These are phyloP conservation scores for Dacryopinax primogenitus DNA, from an alignment of 768 basidiomycete genomes.

Conservation along the genomic window DNA sequence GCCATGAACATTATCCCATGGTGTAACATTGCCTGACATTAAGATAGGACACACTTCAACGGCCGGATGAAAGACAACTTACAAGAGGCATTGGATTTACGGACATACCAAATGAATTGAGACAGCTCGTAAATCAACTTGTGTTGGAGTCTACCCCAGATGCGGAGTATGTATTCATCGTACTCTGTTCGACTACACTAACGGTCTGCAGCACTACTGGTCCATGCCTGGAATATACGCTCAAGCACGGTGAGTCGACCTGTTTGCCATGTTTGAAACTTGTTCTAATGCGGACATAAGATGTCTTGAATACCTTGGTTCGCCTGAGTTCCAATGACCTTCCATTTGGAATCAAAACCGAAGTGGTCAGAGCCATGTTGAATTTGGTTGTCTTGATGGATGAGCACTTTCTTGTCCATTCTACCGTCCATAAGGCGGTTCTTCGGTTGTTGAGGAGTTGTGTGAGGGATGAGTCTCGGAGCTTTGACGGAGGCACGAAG, in stretches of 20 bases:
- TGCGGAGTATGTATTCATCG: slow-evolving; percentile 55
- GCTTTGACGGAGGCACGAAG: slow-evolving; percentile 57
- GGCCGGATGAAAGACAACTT: slow-evolving; percentile 83
- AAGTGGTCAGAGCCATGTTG: slow-evolving; percentile 73
- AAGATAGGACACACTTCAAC: slow-evolving; percentile 67
- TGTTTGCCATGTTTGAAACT: not conserved
- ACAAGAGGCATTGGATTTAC: slow-evolving; percentile 69
- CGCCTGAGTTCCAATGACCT: slow-evolving; percentile 72
- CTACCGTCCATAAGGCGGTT: slow-evolving; percentile 78
- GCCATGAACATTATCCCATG: not conserved
- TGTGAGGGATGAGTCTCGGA: slow-evolving; percentile 88
- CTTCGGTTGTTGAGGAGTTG: slow-evolving; percentile 73
- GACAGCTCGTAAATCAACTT: slow-evolving; percentile 71
- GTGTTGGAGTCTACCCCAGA: slow-evolving; percentile 80
- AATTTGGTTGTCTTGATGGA: slow-evolving; percentile 87
- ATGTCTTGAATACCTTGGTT: slow-evolving; percentile 74
- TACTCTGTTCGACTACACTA: not conserved
- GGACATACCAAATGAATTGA: slow-evolving; percentile 60
- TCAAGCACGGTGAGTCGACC: slow-evolving; percentile 59
- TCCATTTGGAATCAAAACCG: slow-evolving; percentile 81
- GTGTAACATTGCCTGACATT: slow-evolving; percentile 1
- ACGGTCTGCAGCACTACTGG: slow-evolving; percentile 55
- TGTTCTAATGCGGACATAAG: slow-evolving; percentile 29
- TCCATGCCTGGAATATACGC: slow-evolving; percentile 75
- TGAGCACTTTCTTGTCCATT: slow-evolving; percentile 86